Percentiles rank a stretch among this genome's conserved stretches.
These are phyloP conservation scores for Candida nemodendra DNA, from an alignment of 805 yeast genomes.

Conservation along the genomic window DNA sequence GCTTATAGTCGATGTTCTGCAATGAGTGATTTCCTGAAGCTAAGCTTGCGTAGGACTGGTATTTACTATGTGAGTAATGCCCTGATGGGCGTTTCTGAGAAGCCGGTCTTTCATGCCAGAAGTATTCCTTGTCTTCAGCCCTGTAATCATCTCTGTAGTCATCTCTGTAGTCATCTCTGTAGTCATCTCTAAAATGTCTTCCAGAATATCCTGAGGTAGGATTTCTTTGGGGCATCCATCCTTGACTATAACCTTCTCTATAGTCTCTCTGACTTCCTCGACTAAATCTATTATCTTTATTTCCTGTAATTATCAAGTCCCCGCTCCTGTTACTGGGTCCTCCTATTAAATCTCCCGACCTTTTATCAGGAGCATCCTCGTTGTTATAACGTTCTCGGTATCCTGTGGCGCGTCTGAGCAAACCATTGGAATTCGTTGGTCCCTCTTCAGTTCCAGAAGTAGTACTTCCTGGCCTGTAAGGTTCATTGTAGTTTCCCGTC, in stretches of 20 bases:
- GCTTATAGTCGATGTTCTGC: slow-evolving; percentile 10
- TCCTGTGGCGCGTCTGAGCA: slow-evolving; percentile 10
- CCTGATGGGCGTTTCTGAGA: slow-evolving; percentile 1
- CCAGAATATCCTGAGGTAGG: slow-evolving; percentile 12
- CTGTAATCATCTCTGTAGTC: slow-evolving; percentile 17
- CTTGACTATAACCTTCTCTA: slow-evolving; percentile 14
- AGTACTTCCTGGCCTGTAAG: slow-evolving; percentile 2
- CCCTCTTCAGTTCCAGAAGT: slow-evolving; percentile 11
- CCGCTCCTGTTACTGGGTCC: slow-evolving; percentile 23
- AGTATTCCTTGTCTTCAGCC: slow-evolving; percentile 13
- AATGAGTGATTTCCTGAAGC: background rate
- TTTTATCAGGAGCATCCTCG: slow-evolving; percentile 15
- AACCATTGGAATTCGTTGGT: slow-evolving; percentile 5
- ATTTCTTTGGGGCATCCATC: slow-evolving; percentile 6
- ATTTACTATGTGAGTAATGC: slow-evolving; percentile 9
- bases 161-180: slow-evolving; percentile 12
- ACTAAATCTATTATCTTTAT: slow-evolving; percentile 16
- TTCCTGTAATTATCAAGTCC: slow-evolving; percentile 17
- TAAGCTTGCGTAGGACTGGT: slow-evolving; percentile 4
- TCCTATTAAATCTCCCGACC: slow-evolving; percentile 21
- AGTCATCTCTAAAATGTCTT: slow-evolving; percentile 14
- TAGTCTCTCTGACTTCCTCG: slow-evolving; percentile 16
- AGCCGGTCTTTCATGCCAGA: slow-evolving; percentile 7
- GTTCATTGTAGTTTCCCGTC: slow-evolving; percentile 5
- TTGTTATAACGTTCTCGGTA: slow-evolving; percentile 14